Evolutionary conservation across 2,329 filamentous ascomycete genomes (phyloP).

Genomic region (Paecilomyces dactylethromorphus): DNA sequence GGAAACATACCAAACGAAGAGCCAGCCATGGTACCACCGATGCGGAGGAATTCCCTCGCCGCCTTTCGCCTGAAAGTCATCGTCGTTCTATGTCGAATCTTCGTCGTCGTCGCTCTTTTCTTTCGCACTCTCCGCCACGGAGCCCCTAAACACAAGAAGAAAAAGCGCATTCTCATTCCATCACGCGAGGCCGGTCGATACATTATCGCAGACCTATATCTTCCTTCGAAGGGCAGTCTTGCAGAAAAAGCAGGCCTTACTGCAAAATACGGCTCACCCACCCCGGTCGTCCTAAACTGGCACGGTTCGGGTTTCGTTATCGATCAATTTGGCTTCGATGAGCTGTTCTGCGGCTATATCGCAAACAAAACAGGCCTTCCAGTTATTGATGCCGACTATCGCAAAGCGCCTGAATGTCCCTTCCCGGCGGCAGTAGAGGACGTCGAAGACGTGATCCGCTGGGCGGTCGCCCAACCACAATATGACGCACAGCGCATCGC

Average conservation of each 20-base stretch:
- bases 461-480: slow-evolving; percentile 23
- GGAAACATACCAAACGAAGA: no score
- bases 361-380: slow-evolving; percentile 35
- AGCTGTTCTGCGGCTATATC: slow-evolving; percentile 42
- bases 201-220: slow-evolving; percentile 3
- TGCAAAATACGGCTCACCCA: not conserved
- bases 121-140: not conserved
- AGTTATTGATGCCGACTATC: slow-evolving; percentile 43
- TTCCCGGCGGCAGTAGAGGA: slow-evolving; percentile 44
- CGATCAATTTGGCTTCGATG: slow-evolving; percentile 16
- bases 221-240: not conserved
- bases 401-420: slow-evolving; percentile 41
- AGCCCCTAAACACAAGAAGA: not conserved
- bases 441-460: slow-evolving; percentile 39
- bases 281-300: slow-evolving; percentile 2
- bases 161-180: slow-evolving; percentile 1
- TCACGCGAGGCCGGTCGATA: slow-evolving; percentile 3
- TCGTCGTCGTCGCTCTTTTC: not conserved
- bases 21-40: no score
- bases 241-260: no score
- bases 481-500: slow-evolving; percentile 35
- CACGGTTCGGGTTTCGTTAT: slow-evolving; percentile 5
- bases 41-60: no score
- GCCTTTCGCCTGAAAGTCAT: no score
- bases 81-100: no score